These are phyloP conservation scores for Hibiscus syriacus DNA, from an alignment of 345 rosid species.

Conservation along the genomic window DNA sequence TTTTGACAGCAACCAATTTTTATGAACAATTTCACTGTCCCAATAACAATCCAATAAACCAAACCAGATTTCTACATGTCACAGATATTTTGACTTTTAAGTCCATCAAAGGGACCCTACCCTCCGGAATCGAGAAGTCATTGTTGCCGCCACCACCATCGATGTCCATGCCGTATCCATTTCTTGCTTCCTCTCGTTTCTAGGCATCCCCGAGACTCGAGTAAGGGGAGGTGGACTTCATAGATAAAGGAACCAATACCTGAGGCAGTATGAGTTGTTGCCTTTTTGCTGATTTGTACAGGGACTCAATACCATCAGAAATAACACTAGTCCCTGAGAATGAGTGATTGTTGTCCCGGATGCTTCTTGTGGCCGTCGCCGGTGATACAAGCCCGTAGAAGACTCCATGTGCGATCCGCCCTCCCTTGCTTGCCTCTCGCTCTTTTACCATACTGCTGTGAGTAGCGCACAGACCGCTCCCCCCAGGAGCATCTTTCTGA, in stretches of 20 bases:
- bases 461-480: constrained; percentile 85
- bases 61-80: constrained; percentile 1
- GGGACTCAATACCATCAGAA: too few relatives aligned
- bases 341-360: constrained; percentile 42
- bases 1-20: neutral
- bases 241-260: too few relatives aligned
- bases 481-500: constrained; percentile 82
- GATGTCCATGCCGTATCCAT: constrained; percentile 9
- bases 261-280: too few relatives aligned
- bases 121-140: constrained; percentile 71
- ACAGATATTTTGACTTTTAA: constrained; percentile 25
- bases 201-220: constrained; percentile 23
- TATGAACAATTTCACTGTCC: constrained; percentile 35
- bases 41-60: neutral
- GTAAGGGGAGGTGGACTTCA: too few relatives aligned
- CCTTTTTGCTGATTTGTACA: too few relatives aligned
- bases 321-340: too few relatives aligned
- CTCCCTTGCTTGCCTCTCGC: constrained; percentile 33
- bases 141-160: constrained; percentile 21
- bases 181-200: constrained; percentile 31
- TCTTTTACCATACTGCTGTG: constrained; percentile 66
- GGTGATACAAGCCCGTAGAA: constrained; percentile 80
- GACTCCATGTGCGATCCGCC: constrained; percentile 69
- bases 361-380: constrained; percentile 39
- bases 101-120: constrained; percentile 71